A percentile compares a stretch with the other conserved stretches of the same genome.
These are phyloP conservation scores for Vigna mungo DNA, from an alignment of 306 rosid genomes.

Conservation along the genomic window DNA sequence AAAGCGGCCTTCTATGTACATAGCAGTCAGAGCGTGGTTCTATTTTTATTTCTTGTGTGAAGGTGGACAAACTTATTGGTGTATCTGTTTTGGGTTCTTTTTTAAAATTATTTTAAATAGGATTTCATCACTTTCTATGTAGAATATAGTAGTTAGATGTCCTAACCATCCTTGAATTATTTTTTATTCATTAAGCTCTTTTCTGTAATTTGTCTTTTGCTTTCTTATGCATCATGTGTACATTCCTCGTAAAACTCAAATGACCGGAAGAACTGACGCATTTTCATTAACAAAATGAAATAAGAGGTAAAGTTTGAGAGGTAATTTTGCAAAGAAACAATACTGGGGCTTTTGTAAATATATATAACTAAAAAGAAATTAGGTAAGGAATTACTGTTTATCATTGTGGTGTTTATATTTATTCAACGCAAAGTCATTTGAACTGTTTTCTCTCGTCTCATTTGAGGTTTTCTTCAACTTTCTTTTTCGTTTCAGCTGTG, in stretches of 20 bases:
- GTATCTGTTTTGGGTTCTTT: constrained; percentile 8
- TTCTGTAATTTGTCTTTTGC: neutral
- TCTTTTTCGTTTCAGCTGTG: too few species aligned
- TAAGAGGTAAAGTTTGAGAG: neutral
- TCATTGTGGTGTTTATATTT: too few species aligned
- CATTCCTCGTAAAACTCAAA: neutral
- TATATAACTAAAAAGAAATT: too few species aligned
- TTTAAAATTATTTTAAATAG: constrained; percentile 56
- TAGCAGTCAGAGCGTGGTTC: constrained; percentile 30
- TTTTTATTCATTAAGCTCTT: neutral
- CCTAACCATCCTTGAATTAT: constrained; percentile 6
- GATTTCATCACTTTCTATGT: constrained; percentile 27
- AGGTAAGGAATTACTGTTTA: too few species aligned
- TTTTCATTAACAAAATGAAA: neutral
- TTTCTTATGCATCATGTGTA: neutral
- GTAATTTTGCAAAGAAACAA: neutral
- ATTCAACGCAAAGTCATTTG: too few species aligned
- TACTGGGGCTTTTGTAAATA: too few species aligned
- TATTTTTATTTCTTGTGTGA: constrained; percentile 23
- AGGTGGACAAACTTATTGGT: constrained; percentile 6
- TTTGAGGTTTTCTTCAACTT: too few species aligned
- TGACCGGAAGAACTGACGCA: neutral
- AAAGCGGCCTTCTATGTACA: constrained; percentile 45
- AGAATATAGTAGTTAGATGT: constrained; percentile 36
- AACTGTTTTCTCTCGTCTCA: too few species aligned